Conservation (phyloP, 2,329 filamentous ascomycete species). For the Penicillium sp. region DNA sequence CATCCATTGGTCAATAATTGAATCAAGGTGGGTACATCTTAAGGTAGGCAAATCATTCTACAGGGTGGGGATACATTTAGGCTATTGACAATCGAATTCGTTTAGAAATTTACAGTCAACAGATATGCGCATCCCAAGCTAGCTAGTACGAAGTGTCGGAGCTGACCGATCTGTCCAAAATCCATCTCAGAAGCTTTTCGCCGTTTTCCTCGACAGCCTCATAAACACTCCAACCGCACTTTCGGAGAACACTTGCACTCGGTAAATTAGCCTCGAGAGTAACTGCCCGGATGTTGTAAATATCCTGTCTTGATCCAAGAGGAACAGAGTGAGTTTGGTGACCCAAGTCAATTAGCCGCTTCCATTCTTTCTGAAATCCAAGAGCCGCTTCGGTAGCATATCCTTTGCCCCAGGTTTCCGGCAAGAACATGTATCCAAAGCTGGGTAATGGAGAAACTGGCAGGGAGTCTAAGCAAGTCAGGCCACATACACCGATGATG, state of each 20-base stretch:
- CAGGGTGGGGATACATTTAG: no score
- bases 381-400: conserved; percentile 1
- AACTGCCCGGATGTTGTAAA: not conserved
- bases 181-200: not conserved
- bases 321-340: not conserved
- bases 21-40: not conserved
- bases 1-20: not conserved
- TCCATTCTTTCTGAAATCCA: not conserved
- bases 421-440: conserved; percentile 1
- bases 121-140: no score
- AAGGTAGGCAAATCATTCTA: not conserved
- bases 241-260: not conserved
- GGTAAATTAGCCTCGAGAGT: not conserved
- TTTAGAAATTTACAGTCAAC: no score
- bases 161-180: not conserved
- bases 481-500: conserved; percentile 2
- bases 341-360: not conserved
- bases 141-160: not conserved
- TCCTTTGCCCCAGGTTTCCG: conserved; percentile 2
- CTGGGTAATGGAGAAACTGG: not conserved
- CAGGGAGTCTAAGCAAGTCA: not conserved
- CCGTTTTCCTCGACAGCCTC: not conserved
- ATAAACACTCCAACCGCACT: not conserved
- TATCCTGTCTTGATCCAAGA: not conserved
- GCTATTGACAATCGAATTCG: no score